Evolutionary conservation across 495 filamentous ascomycete genomes (phyloP).

Genomic region (Hypoxylon fragiforme): DNA sequence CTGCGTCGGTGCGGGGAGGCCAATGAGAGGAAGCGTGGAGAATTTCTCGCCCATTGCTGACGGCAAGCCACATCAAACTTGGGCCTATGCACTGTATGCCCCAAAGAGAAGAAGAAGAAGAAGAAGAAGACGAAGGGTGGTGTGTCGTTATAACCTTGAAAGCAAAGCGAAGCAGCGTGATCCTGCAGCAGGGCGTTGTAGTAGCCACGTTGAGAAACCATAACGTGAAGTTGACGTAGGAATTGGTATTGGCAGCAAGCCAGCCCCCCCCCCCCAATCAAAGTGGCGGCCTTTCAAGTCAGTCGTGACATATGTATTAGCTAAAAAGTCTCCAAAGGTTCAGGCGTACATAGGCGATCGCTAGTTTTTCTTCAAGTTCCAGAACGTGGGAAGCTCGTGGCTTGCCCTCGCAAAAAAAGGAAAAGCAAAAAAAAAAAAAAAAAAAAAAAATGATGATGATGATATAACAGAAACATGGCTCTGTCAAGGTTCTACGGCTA

Average conservation of each 20-base stretch:
- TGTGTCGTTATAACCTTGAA: slow-evolving; percentile 21
- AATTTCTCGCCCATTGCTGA: slow-evolving; percentile 18
- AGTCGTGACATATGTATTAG: slow-evolving; percentile 9
- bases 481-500: too few species aligned
- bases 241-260: slow-evolving; percentile 8
- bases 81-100: too few species aligned
- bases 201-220: slow-evolving; percentile 26
- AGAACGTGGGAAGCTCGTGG: slow-evolving; percentile 25
- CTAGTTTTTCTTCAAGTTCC: slow-evolving; percentile 20
- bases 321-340: too few species aligned
- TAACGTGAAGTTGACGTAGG: slow-evolving; percentile 30
- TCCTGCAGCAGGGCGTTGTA: slow-evolving; percentile 13
- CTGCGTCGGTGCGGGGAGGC: slow-evolving; percentile 28
- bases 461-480: too few species aligned
- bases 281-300: slow-evolving; percentile 18
- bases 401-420: slow-evolving; percentile 10
- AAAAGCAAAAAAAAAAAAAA: slow-evolving; percentile 12
- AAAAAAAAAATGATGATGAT: slow-evolving; percentile 5
- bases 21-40: slow-evolving; percentile 15
- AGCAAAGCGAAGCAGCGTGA: slow-evolving; percentile 13
- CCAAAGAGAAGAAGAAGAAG: too few species aligned
- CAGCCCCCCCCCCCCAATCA: too few species aligned
- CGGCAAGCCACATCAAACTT: slow-evolving; percentile 28
- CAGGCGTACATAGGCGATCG: too few species aligned
- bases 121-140: slow-evolving; percentile 5